These are phyloP conservation scores for Scheffersomyces titani DNA, from an alignment of 1,139 yeast species.

Conservation along the genomic window DNA sequence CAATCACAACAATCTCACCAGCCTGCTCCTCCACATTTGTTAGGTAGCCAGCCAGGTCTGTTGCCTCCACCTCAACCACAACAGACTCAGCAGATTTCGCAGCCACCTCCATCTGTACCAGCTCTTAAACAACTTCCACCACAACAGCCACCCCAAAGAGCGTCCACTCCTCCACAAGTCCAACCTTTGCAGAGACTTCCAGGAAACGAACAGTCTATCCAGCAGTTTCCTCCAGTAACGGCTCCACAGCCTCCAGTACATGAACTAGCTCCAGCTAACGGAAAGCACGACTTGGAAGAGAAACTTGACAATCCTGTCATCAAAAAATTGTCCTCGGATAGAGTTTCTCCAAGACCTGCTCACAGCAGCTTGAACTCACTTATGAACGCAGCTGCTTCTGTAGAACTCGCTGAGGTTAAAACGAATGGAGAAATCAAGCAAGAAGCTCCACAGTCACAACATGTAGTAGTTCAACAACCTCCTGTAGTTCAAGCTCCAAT, in stretches of 20 bases:
- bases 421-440: constrained; percentile 4
- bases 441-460: constrained; percentile 4
- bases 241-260: constrained; percentile 8
- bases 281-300: constrained; percentile 43
- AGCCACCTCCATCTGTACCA: constrained; percentile 3
- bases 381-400: constrained; percentile 31
- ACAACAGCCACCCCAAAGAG: constrained; percentile 13
- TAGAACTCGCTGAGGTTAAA: constrained; percentile 7
- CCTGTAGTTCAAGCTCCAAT: constrained; percentile 7
- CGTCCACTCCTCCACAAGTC: constrained; percentile 9
- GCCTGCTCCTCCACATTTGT: constrained; percentile 15
- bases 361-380: constrained; percentile 24
- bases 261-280: constrained; percentile 5
- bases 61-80: constrained; percentile 15
- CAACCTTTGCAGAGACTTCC: constrained; percentile 6
- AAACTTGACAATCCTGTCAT: constrained; percentile 26
- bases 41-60: constrained; percentile 5
- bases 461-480: constrained; percentile 6
- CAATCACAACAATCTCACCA: constrained; percentile 14
- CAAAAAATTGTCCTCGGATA: constrained; percentile 19
- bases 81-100: constrained; percentile 18
- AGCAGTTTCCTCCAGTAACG: constrained; percentile 6
- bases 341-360: constrained; percentile 14
- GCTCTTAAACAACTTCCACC: constrained; percentile 19
- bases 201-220: constrained; percentile 11